Conservation (phyloP, 164 flowering plant species). For the Berberis thunbergii region DNA sequence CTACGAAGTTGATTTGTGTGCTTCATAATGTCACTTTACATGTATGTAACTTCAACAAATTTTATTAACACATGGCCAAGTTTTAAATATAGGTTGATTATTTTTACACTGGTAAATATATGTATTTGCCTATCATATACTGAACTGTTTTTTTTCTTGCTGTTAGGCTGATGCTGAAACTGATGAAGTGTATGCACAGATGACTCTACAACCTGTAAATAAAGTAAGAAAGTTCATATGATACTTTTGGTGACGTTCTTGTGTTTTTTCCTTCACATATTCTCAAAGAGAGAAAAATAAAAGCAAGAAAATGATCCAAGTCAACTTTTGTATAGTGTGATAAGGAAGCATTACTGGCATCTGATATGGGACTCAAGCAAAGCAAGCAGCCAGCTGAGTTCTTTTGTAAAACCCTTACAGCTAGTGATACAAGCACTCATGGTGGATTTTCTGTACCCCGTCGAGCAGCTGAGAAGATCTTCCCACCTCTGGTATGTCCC, state of each 20-base stretch:
- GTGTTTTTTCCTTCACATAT: not conserved
- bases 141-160: no score
- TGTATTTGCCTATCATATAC: not conserved
- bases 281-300: not conserved
- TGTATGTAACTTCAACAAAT: slow-evolving; percentile 27
- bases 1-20: slow-evolving; percentile 78
- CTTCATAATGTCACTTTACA: slow-evolving; percentile 90
- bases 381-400: slow-evolving; percentile 81
- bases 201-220: slow-evolving; percentile 96
- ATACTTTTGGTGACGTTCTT: no score
- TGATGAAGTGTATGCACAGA: slow-evolving; percentile 97
- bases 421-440: slow-evolving; percentile 99
- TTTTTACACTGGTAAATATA: not conserved
- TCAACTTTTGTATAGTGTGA: slow-evolving; percentile 44
- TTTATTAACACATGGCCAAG: not conserved
- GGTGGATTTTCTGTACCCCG: slow-evolving; percentile 99
- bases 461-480: slow-evolving; percentile 95
- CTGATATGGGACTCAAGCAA: slow-evolving; percentile 75
- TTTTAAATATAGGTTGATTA: not conserved
- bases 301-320: no score
- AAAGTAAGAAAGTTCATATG: slow-evolving; percentile 34
- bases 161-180: slow-evolving; percentile 95
- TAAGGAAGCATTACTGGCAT: slow-evolving; percentile 77
- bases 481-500: slow-evolving; percentile 77
- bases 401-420: slow-evolving; percentile 93